Conservation (phyloP, 2,329 filamentous ascomycete genomes). For the Aphanocladium album region DNA sequence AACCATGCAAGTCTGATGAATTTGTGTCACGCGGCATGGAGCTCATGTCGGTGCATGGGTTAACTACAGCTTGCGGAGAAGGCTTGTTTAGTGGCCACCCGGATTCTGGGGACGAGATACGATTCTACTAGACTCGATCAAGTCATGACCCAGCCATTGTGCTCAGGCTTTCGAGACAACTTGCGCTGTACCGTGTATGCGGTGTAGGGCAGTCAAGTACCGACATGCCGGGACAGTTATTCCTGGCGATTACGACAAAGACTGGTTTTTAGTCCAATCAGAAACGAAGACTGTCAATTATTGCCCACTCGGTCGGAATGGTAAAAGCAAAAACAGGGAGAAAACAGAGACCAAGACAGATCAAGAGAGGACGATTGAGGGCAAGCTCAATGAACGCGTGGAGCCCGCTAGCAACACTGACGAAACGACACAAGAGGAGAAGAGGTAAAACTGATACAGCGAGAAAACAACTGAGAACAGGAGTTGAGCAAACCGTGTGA, state of each 20-base stretch:
- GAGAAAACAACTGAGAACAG: neutral
- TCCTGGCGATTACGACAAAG: neutral
- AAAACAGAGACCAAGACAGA: neutral
- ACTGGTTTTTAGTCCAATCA: neutral
- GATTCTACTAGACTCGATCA: slow-evolving; percentile 8
- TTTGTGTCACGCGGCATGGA: neutral
- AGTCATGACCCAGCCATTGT: neutral
- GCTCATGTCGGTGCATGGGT: neutral
- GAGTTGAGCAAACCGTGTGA: slow-evolving; percentile 1
- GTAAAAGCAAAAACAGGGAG: neutral
- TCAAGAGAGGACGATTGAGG: neutral
- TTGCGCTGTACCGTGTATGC: neutral
- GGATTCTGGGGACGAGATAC: slow-evolving; percentile 3
- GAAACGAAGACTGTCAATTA: neutral
- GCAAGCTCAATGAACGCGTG: neutral
- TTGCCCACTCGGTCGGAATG: neutral
- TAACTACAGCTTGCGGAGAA: neutral
- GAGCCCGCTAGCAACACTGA: neutral
- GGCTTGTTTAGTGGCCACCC: neutral
- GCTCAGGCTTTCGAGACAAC: neutral
- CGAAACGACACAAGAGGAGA: neutral
- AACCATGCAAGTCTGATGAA: neutral
- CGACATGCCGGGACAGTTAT: neutral
- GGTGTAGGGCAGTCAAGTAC: neutral
- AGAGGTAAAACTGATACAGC: neutral